Conservation (phyloP, 177 flowering plant genomes). For the Vitis hybrid region DNA sequence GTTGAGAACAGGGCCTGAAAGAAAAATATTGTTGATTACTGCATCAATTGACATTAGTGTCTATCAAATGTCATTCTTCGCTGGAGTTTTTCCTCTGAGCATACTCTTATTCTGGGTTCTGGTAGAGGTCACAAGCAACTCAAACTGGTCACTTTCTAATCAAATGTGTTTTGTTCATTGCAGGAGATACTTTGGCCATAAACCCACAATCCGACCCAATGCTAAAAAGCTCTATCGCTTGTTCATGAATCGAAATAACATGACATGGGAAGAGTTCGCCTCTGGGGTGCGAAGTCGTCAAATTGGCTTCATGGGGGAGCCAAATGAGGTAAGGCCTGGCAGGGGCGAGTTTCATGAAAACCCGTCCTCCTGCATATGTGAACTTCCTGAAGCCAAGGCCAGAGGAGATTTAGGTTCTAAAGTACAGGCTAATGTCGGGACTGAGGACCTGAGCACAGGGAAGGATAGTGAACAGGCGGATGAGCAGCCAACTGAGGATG, state of each 20-base stretch:
- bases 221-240: slow-evolving; percentile 65
- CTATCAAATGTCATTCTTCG: background rate
- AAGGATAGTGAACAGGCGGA: slow-evolving; percentile 26
- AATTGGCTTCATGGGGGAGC: slow-evolving; percentile 92
- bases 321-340: slow-evolving; percentile 84
- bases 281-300: slow-evolving; percentile 63
- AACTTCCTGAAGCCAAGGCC: slow-evolving; percentile 35
- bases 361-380: slow-evolving; percentile 87
- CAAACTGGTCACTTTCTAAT: background rate
- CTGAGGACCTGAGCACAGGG: slow-evolving; percentile 3
- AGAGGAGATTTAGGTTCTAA: slow-evolving; percentile 11
- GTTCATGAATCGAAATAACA: slow-evolving; percentile 57
- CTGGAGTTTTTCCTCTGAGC: too few species aligned
- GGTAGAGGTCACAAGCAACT: background rate
- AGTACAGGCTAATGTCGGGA: slow-evolving; percentile 2
- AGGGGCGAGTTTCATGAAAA: slow-evolving; percentile 96
- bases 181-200: slow-evolving; percentile 99
- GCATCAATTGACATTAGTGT: background rate
- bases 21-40: too few species aligned
- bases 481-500: slow-evolving; percentile 48
- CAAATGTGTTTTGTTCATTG: slow-evolving; percentile 8
- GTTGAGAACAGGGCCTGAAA: too few species aligned
- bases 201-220: slow-evolving; percentile 93
- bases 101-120: background rate
- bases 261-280: slow-evolving; percentile 86